Percentiles rank a stretch among this genome's conserved stretches.
These are phyloP conservation scores for Cryptococcus sp. DNA, from an alignment of 1,284 basidiomycete genomes.

Conservation along the genomic window DNA sequence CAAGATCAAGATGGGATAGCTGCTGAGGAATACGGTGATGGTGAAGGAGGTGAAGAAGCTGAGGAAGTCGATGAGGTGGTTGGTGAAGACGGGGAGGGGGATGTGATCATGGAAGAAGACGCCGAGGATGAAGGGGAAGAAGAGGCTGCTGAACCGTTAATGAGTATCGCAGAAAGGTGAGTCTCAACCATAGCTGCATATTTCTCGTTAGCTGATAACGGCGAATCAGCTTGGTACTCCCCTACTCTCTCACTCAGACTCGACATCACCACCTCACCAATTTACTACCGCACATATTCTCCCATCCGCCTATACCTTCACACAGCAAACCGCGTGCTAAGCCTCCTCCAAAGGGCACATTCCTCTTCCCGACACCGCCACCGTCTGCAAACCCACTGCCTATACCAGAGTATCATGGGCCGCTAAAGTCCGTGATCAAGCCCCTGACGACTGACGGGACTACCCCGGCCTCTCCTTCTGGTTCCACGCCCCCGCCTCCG, in stretches of 20 bases:
- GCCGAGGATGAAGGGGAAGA: slow-evolving; percentile 19
- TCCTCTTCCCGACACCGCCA: slow-evolving; percentile 43
- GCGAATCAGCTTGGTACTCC: slow-evolving; percentile 37
- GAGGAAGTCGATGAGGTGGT: slow-evolving; percentile 9
- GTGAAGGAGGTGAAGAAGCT: slow-evolving; percentile 22
- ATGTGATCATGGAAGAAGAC: slow-evolving; percentile 8
- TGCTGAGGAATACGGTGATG: slow-evolving; percentile 5
- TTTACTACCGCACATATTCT: slow-evolving; percentile 48
- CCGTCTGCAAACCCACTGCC: slow-evolving; percentile 33
- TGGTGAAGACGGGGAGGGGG: slow-evolving; percentile 15
- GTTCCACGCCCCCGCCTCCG: slow-evolving; percentile 6
- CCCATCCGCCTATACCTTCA: slow-evolving; percentile 45
- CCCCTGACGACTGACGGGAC: neutral
- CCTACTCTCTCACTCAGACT: slow-evolving; percentile 42
- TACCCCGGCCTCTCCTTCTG: slow-evolving; percentile 3
- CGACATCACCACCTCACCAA: slow-evolving; percentile 42
- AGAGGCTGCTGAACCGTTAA: slow-evolving; percentile 26
- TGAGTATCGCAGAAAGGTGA: slow-evolving; percentile 41
- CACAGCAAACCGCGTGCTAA: slow-evolving; percentile 39
- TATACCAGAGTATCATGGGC: slow-evolving; percentile 35
- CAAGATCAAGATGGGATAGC: slow-evolving; percentile 7
- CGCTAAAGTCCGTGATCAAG: slow-evolving; percentile 2
- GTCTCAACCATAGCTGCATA: neutral
- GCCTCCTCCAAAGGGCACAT: slow-evolving; percentile 33
- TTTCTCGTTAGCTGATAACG: too few species aligned